Conservation (phyloP, 164 flowering plant genomes). For the Magnolia officinalis region DNA sequence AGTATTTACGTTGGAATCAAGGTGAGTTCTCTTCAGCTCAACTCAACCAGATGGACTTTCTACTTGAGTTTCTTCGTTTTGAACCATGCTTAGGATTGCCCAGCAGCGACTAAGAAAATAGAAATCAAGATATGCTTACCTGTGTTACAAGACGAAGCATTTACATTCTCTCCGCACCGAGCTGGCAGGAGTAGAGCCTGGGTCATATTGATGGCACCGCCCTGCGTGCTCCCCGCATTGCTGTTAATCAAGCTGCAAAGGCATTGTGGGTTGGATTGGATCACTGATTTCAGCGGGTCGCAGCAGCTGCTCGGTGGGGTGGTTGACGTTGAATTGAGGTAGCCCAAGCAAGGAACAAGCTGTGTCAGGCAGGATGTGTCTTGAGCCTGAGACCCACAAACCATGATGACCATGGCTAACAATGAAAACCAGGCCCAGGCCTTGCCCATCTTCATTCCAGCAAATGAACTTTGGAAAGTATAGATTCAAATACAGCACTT, state of each 20-base stretch:
- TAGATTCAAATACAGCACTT: not conserved
- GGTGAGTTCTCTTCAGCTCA: not conserved
- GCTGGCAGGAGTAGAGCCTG: slow-evolving; percentile 55
- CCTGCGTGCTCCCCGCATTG: slow-evolving; percentile 25
- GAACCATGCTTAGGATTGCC: not conserved
- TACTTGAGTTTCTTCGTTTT: not conserved
- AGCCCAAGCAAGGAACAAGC: slow-evolving; percentile 56
- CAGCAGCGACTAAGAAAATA: not conserved
- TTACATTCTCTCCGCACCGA: slow-evolving; percentile 57
- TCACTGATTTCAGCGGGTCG: slow-evolving; percentile 54
- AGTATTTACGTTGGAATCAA: not conserved
- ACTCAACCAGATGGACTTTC: not conserved
- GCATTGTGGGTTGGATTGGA: slow-evolving; percentile 52
- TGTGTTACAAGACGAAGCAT: slow-evolving; percentile 51
- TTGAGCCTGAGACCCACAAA: not conserved
- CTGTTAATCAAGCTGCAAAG: slow-evolving; percentile 52
- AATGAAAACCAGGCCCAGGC: slow-evolving; percentile 3
- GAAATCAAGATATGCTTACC: slow-evolving; percentile 8
- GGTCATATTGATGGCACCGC: slow-evolving; percentile 42
- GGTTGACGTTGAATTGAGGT: slow-evolving; percentile 38
- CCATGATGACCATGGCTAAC: slow-evolving; percentile 15
- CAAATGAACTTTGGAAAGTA: not conserved
- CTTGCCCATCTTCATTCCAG: slow-evolving; percentile 12
- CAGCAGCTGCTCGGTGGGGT: slow-evolving; percentile 66
- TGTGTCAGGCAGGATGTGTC: slow-evolving; percentile 37